Conservation (phyloP, 2,329 filamentous ascomycete species). For the Colletotrichum siamense region DNA sequence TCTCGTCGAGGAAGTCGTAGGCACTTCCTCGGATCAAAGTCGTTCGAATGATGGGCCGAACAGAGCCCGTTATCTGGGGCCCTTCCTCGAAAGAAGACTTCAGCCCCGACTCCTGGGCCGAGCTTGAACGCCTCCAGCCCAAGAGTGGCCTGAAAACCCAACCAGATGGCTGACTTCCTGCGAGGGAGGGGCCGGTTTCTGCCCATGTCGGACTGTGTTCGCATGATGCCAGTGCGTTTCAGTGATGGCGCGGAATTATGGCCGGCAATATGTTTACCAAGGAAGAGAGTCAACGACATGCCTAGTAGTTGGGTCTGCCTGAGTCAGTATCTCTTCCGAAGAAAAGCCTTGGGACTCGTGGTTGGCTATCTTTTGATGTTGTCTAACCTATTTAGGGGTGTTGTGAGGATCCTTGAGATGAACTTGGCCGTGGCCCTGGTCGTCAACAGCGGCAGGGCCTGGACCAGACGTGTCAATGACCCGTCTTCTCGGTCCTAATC, state of each 20-base stretch:
- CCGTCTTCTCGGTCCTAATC: neutral
- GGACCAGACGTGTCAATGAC: neutral
- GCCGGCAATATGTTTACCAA: neutral
- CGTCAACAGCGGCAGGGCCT: neutral
- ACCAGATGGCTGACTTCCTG: neutral
- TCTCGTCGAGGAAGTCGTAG: neutral
- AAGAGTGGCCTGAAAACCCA: neutral
- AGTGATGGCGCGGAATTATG: neutral
- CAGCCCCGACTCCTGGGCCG: neutral
- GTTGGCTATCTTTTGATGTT: neutral
- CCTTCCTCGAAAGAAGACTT: neutral
- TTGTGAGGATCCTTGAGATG: neutral
- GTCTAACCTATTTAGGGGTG: neutral
- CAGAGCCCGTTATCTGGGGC: neutral
- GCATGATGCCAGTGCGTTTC: conserved; percentile 9
- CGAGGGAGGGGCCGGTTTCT: neutral
- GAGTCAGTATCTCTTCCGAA: conserved; percentile 3
- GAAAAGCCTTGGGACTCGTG: neutral
- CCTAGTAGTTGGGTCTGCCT: neutral
- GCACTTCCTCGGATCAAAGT: conserved; percentile 16
- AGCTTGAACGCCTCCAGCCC: neutral
- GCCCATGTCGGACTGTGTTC: neutral
- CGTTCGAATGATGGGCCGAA: conserved; percentile 2
- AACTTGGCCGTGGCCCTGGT: neutral
- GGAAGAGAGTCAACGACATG: neutral